phyloP scores from a whole-genome alignment of 2,329 filamentous ascomycete species.

The Penicillium janthinellum region DNA sequence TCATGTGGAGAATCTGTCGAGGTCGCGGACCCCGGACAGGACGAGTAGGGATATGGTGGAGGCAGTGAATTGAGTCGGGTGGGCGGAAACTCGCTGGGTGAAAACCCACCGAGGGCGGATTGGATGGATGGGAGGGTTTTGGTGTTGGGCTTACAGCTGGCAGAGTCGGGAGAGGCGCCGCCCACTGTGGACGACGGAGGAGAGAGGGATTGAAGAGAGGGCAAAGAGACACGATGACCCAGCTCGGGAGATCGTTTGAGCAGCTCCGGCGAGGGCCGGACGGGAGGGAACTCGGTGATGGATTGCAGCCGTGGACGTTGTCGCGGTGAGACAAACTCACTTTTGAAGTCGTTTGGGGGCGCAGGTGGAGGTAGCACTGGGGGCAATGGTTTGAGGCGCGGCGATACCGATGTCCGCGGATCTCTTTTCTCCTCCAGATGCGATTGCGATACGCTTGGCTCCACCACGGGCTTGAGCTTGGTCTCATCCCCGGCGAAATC shows the following conservation, averaged over 20 bases:
- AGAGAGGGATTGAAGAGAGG: conserved; percentile 45
- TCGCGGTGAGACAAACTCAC: conserved; percentile 9
- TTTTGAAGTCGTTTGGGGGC: conserved; percentile 5
- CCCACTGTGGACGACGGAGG: conserved; percentile 34
- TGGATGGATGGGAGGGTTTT: conserved; percentile 46
- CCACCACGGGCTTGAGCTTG: conserved; percentile 1
- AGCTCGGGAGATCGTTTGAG: conserved; percentile 39
- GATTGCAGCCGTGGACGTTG: conserved; percentile 10
- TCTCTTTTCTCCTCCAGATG: background rate
- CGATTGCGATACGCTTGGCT: background rate
- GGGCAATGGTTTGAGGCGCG: conserved; percentile 1
- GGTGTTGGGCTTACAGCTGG: conserved; percentile 22
- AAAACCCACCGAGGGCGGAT: conserved; percentile 39
- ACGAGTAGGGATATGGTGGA: conserved; percentile 25
- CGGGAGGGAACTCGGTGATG: conserved; percentile 11
- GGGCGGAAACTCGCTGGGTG: conserved; percentile 32
- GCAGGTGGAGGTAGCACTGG: conserved; percentile 6
- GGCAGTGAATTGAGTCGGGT: conserved; percentile 28
- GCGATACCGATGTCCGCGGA: background rate
- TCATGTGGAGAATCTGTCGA: conserved; percentile 34
- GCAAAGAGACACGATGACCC: conserved; percentile 38
- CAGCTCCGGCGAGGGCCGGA: conserved; percentile 14
- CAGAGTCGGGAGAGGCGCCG: conserved; percentile 35
- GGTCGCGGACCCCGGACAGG: conserved; percentile 27
- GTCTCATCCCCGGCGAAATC: background rate